Evolutionary conservation across 108 stramenopile genomes (phyloP).

Genomic region (Pseudonitzschia multiseries): DNA sequence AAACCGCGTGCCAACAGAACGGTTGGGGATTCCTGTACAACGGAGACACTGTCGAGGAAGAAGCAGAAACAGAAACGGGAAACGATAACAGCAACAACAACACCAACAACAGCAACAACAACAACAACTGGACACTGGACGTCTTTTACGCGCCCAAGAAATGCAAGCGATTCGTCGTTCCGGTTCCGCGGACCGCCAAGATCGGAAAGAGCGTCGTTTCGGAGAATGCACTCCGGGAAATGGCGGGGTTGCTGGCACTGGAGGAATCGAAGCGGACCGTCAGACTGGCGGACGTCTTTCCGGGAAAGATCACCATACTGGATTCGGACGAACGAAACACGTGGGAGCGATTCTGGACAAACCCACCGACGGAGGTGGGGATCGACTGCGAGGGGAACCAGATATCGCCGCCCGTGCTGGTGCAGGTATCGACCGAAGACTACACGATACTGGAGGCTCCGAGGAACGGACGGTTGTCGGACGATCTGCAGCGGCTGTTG

Average conservation of each 20-base stretch:
- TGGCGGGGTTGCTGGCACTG: conserved; percentile 2
- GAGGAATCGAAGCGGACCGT: conserved; percentile 14
- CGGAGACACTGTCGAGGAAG: too few relatives aligned
- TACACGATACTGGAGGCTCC: conserved; percentile 42
- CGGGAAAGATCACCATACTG: conserved; percentile 14
- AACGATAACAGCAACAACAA: too few relatives aligned
- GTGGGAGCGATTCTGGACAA: conserved; percentile 39
- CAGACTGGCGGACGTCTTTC: conserved; percentile 23
- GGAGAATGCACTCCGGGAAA: not conserved
- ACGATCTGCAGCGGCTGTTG: conserved; percentile 29
- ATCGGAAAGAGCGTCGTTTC: conserved; percentile 26
- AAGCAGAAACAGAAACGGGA: too few relatives aligned
- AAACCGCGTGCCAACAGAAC: conserved; percentile 31
- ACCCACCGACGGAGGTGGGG: conserved; percentile 27
- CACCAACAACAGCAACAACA: too few relatives aligned
- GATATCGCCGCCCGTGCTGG: conserved; percentile 38
- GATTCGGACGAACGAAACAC: conserved; percentile 16
- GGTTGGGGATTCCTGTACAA: conserved; percentile 30
- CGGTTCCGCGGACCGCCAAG: not conserved
- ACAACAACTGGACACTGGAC: conserved; percentile 27
- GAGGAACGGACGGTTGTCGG: conserved; percentile 13
- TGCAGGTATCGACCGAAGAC: conserved; percentile 35
- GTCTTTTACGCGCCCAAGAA: not conserved
- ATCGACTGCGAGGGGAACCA: conserved; percentile 45
- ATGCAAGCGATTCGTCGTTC: not conserved